Evolutionary conservation across 441 rosid species (phyloP).

Genomic region (Brassica balearica): DNA sequence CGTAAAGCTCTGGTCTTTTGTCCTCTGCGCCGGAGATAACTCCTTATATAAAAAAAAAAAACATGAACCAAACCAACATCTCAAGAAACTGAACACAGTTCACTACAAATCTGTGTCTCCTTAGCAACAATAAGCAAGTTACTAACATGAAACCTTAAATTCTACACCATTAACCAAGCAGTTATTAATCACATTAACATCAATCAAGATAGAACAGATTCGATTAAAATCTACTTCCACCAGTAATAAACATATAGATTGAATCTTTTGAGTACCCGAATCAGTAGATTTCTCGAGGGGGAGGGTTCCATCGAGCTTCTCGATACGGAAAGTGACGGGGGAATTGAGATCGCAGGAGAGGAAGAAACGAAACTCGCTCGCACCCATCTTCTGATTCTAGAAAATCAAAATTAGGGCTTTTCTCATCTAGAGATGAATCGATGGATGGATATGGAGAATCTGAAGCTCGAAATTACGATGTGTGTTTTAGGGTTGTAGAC

Average conservation of each 20-base stretch:
- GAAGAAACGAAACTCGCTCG: constrained; percentile 96
- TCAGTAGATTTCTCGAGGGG: constrained; percentile 57
- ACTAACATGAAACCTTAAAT: background rate
- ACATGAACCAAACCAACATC: constrained; percentile 11
- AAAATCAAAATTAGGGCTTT: constrained; percentile 30
- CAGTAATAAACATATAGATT: background rate
- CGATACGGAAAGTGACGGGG: constrained; percentile 87
- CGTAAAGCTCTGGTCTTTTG: constrained; percentile 71
- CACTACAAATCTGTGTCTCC: background rate
- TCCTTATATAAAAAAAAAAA: constrained; percentile 42
- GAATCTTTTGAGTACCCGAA: constrained; percentile 52
- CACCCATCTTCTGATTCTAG: constrained; percentile 51
- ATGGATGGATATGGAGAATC: background rate
- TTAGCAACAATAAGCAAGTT: constrained; percentile 6
- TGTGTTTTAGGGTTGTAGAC: too few relatives aligned
- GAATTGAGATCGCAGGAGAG: constrained; percentile 93
- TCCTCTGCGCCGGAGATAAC: constrained; percentile 53
- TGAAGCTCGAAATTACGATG: too few relatives aligned
- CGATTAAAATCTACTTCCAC: background rate
- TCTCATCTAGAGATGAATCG: constrained; percentile 17
- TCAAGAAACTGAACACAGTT: background rate
- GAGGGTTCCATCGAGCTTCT: constrained; percentile 79
- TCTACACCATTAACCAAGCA: background rate
- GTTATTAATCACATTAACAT: background rate
- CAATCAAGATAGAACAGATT: background rate